Conservation (phyloP, 306 rosid genomes). For the Fragaria ananassa region DNA sequence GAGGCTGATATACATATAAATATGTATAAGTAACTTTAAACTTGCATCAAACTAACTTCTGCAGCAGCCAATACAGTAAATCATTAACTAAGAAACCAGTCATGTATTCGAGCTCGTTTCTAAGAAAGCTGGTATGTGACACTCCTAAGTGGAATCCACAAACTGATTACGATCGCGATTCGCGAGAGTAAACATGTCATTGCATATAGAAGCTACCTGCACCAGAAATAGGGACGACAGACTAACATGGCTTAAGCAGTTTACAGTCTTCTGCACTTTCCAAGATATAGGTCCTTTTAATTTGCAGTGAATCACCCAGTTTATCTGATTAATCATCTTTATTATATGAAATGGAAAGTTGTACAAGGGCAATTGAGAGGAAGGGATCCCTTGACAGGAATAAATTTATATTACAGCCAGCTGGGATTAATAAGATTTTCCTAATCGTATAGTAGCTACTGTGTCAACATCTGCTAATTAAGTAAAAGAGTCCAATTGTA, state of each 20-base stretch:
- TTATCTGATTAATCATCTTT: slow-evolving; percentile 7
- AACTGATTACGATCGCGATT: not conserved
- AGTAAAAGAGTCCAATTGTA: slow-evolving; percentile 15
- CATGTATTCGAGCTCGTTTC: slow-evolving; percentile 13
- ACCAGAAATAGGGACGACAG: slow-evolving; percentile 23
- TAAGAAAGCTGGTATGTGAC: slow-evolving; percentile 14
- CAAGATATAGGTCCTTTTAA: not conserved
- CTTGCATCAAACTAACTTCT: not conserved
- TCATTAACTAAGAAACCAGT: not conserved
- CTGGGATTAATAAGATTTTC: slow-evolving; percentile 20
- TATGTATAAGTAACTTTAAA: too few relatives aligned
- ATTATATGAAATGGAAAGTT: not conserved
- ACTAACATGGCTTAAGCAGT: slow-evolving; percentile 21
- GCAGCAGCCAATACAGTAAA: not conserved
- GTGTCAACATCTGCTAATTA: slow-evolving; percentile 29
- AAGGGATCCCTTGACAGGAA: not conserved
- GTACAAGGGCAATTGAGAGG: not conserved
- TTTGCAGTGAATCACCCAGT: not conserved
- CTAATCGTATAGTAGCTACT: slow-evolving; percentile 40
- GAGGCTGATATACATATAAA: too few relatives aligned
- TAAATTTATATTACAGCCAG: not conserved
- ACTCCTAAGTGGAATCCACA: slow-evolving; percentile 36
- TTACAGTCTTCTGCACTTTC: not conserved
- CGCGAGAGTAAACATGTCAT: not conserved
- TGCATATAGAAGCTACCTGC: slow-evolving; percentile 27